A percentile compares a stretch with the other conserved stretches of the same genome.
phyloP scores from a whole-genome alignment of 345 rosid genomes.

The Camelina neglecta region DNA sequence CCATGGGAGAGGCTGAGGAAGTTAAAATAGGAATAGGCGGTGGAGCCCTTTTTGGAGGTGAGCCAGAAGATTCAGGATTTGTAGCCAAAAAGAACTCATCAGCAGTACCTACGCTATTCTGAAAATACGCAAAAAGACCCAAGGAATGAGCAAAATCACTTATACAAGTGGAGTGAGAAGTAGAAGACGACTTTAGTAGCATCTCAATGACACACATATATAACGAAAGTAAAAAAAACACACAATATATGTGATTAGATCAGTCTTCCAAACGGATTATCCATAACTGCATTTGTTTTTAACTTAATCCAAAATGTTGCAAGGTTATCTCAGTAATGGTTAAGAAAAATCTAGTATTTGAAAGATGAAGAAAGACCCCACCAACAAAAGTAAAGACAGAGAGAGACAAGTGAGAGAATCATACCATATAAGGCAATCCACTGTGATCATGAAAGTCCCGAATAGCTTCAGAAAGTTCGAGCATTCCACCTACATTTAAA shows the following conservation, averaged over 20 bases:
- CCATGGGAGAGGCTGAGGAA: conserved; percentile 54
- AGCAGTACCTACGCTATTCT: conserved; percentile 69
- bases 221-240: background rate
- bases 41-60: conserved; percentile 92
- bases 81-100: conserved; percentile 94
- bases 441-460: conserved; percentile 88
- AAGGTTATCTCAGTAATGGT: background rate
- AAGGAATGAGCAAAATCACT: conserved; percentile 3
- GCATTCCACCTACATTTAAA: conserved; percentile 63
- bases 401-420: conserved; percentile 15
- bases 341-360: background rate
- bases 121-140: conserved; percentile 42
- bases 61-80: conserved; percentile 78
- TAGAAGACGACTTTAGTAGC: background rate
- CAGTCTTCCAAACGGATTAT: background rate
- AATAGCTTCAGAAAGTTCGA: conserved; percentile 94
- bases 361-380: background rate
- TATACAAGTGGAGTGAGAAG: background rate
- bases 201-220: background rate
- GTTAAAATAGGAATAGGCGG: conserved; percentile 63
- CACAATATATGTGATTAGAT: background rate
- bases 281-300: background rate
- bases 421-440: conserved; percentile 85
- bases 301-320: conserved; percentile 2
- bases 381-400: background rate